A percentile compares a stretch with the other conserved stretches of the same genome.
Conservation (phyloP, 139 green algal genomes). For the Trebouxia sp. region DNA sequence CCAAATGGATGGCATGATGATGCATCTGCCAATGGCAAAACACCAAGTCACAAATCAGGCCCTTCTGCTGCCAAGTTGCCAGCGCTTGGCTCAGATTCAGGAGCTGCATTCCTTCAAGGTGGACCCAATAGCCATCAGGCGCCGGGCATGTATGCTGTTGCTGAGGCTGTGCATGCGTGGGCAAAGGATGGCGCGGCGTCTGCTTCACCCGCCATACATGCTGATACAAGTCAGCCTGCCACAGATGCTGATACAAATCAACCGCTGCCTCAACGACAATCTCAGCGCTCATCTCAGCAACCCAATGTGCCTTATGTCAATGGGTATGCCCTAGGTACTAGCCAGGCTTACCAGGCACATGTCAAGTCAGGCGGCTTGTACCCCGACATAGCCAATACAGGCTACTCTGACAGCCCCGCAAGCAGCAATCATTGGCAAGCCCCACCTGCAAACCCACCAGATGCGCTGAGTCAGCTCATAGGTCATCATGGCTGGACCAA, state of each 20-base stretch:
- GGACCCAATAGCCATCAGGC: neutral
- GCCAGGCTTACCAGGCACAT: neutral
- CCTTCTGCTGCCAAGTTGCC: neutral
- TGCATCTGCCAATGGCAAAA: neutral
- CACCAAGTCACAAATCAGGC: neutral
- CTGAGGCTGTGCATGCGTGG: constrained; percentile 7
- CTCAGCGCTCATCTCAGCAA: neutral
- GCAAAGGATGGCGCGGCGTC: neutral
- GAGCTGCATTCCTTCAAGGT: neutral
- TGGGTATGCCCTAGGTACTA: neutral
- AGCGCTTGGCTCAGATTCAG: neutral
- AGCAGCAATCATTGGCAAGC: neutral
- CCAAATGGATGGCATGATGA: neutral
- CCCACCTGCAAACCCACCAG: neutral
- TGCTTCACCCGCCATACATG: neutral
- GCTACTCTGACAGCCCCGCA: neutral
- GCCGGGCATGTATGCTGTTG: neutral
- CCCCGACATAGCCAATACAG: neutral
- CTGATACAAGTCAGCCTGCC: no score
- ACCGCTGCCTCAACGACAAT: no score
- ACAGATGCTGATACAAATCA: no score
- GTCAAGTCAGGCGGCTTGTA: neutral
- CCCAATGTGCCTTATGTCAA: neutral
- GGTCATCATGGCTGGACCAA: neutral
- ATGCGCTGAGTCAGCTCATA: neutral